These are phyloP conservation scores for Pneumocystis canis DNA, from an alignment of 1,139 yeast genomes.

Conservation along the genomic window DNA sequence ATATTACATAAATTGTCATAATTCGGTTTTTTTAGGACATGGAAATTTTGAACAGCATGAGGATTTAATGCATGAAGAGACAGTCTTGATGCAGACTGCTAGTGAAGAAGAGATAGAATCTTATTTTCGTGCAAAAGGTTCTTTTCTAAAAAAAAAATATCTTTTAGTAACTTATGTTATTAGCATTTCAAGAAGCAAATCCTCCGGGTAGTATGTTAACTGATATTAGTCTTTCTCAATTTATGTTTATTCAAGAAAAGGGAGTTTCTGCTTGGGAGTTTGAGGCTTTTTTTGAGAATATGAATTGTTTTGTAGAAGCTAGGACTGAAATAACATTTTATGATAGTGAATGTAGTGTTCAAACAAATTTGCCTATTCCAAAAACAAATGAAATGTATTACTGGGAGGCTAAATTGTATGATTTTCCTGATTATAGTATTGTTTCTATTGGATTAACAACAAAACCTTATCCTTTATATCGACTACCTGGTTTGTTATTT, in stretches of 20 bases:
- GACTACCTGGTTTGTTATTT: conserved; percentile 54
- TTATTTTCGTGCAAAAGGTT: conserved; percentile 45
- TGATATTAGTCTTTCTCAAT: conserved; percentile 32
- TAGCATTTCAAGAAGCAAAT: conserved; percentile 30
- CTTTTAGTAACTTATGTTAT: background rate
- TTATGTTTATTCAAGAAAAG: conserved; percentile 64
- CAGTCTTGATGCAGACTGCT: background rate
- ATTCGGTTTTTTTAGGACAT: background rate
- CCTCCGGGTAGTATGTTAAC: conserved; percentile 31
- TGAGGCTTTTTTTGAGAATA: conserved; percentile 44
- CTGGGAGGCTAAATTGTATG: conserved; percentile 68
- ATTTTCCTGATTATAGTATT: conserved; percentile 40
- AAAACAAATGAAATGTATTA: conserved; percentile 76
- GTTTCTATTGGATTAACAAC: conserved; percentile 69
- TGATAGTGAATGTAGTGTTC: conserved; percentile 56
- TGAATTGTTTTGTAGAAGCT: conserved; percentile 50
- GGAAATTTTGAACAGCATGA: background rate
- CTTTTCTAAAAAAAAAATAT: background rate
- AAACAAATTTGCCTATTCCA: conserved; percentile 79
- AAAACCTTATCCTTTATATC: conserved; percentile 76
- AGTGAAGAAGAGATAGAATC: conserved; percentile 15
- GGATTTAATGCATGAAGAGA: background rate
- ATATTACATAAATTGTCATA: background rate
- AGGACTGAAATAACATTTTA: conserved; percentile 67
- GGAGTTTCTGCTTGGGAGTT: conserved; percentile 93